Evolutionary conservation across 2,329 filamentous ascomycete genomes (phyloP).

Genomic region (Geosmithia putterillii): DNA sequence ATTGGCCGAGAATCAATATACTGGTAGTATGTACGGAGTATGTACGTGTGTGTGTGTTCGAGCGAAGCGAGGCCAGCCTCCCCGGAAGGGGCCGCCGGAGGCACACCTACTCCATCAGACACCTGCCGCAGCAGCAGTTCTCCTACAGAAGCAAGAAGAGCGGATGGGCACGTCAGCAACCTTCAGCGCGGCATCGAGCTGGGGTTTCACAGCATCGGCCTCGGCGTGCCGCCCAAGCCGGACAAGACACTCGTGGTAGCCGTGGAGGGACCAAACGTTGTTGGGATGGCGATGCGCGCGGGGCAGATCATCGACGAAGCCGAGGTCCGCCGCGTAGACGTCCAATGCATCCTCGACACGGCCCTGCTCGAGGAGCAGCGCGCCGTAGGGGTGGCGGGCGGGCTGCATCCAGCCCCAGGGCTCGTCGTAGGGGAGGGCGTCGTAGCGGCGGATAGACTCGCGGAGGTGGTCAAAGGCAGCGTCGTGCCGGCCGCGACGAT

Average conservation of each 20-base stretch:
- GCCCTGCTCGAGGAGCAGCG: constrained; percentile 55
- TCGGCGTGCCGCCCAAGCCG: constrained; percentile 22
- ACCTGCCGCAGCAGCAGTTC: background rate
- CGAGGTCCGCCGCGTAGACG: constrained; percentile 50
- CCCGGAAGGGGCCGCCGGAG: too few species aligned
- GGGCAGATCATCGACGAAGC: constrained; percentile 45
- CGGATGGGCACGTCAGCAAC: constrained; percentile 45
- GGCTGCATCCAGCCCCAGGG: constrained; percentile 77
- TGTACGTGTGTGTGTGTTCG: too few species aligned
- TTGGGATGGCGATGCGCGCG: constrained; percentile 55
- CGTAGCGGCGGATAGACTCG: constrained; percentile 45
- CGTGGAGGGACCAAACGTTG: constrained; percentile 66
- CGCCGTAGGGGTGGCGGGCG: constrained; percentile 57
- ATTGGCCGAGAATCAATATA: too few species aligned
- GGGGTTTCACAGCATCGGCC: constrained; percentile 11
- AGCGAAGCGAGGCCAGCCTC: too few species aligned
- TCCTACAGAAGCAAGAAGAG: constrained; percentile 42
- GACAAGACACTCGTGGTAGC: constrained; percentile 57
- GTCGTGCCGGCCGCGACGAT: constrained; percentile 47
- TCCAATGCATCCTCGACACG: constrained; percentile 39
- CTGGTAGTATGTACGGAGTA: too few species aligned
- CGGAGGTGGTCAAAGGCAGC: constrained; percentile 47
- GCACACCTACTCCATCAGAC: too few species aligned
- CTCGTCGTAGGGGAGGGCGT: constrained; percentile 56
- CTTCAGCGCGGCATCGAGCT: constrained; percentile 34